Evolutionary conservation across 352 stramenopile genomes (phyloP), one percentile per base, ranked within the genome.

Genomic region (Phytophthora foliorum): DNA sequence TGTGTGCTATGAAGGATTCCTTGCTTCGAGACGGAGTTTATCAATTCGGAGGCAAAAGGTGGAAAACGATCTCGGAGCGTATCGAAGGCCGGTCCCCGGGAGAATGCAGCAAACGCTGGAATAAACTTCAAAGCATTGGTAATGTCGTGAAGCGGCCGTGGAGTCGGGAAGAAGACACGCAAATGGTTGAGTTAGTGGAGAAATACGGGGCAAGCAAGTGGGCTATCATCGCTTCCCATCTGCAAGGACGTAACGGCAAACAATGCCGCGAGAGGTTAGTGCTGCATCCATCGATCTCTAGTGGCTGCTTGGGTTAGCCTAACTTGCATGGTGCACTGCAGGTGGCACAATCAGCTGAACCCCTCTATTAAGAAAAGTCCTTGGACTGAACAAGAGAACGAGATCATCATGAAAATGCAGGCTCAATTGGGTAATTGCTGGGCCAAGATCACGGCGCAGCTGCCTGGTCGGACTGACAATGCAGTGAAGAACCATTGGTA

Each of bases 401-500:
- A 79, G 14, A 90, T 93, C 34, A 90, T 98, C 44, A 41, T 95
- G 52, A 59, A 81, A 14, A 86, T 93, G 76, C 93, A 98, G 56
- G 74, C 72, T 31, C 80, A 88, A 59, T 86, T 91, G 38, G 98
- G 98, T 16, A 99, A 99, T 69, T 86, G 92, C 22, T 99, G 98
- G 98, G 94, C 95, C 6, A 97, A 99, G 76, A 99, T 99, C 73
- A 96, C 97, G 0, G 95, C 98, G 72, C 80, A 90, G 17, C 76
- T 99, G n/a, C 95, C 95, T 19, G 98, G 98, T 2, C 81, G 98
- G 4, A 97, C 89, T 0, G 97, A 99, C 68, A 99, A 99, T 50
- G 92, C 92, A 3, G 97, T 99, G 48, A 99, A 99, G 80, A 99
- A 99, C 72, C 90, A 97, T 39, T 99, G 94, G 93, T 86, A 99